phyloP scores from a whole-genome alignment of 192 early-diverging fungal genomes.

The Chytriomyces hyalinus region DNA sequence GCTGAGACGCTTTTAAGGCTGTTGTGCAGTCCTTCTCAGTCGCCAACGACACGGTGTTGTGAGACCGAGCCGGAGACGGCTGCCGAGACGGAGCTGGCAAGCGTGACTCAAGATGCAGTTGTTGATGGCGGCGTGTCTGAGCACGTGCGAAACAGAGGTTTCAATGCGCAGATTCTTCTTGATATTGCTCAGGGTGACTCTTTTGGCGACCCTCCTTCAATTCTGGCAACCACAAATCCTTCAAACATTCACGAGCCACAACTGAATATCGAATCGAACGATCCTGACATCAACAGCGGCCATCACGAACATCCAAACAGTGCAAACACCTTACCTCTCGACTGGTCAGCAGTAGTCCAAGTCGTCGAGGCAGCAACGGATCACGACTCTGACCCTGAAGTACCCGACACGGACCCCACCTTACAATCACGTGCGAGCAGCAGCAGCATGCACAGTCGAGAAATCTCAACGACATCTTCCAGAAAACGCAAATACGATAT shows the following conservation, averaged over 20 bases:
- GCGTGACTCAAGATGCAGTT: background rate
- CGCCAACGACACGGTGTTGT: background rate
- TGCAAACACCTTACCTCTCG: background rate
- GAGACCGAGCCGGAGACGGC: background rate
- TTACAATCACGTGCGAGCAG: background rate
- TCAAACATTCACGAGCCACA: no score
- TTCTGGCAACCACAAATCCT: background rate
- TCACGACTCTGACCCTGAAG: background rate
- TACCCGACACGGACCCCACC: background rate
- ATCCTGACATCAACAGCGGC: background rate
- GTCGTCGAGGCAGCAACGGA: background rate
- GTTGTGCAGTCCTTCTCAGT: background rate
- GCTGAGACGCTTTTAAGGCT: slow-evolving; percentile 6
- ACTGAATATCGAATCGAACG: background rate
- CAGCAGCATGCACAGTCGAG: background rate
- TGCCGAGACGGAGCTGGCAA: background rate
- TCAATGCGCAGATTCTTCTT: background rate
- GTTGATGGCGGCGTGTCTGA: background rate
- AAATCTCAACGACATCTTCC: slow-evolving; percentile 1
- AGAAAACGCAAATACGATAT: slow-evolving; percentile 10
- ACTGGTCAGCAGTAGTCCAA: background rate
- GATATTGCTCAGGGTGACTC: background rate
- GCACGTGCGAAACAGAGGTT: background rate
- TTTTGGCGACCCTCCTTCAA: background rate
- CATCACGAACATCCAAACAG: background rate